A percentile compares a stretch with the other conserved stretches of the same genome.
phyloP scores from a whole-genome alignment of 139 green algal species.

The Tetraselmis striata region DNA sequence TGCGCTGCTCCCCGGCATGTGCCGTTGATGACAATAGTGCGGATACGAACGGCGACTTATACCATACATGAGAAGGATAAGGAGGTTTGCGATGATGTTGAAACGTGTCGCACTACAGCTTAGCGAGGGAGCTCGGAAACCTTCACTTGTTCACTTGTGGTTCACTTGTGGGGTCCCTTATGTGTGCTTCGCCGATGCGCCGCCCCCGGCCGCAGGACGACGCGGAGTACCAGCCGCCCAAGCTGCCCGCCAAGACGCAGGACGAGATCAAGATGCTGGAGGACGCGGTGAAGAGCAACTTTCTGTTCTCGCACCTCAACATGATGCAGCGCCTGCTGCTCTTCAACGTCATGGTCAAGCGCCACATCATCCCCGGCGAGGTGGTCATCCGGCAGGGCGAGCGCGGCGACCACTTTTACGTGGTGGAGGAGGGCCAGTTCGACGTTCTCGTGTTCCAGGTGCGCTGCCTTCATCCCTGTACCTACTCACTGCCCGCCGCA shows the following conservation, averaged over 20 bases:
- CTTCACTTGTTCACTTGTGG: too few relatives aligned
- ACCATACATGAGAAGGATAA: too few relatives aligned
- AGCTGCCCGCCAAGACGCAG: conserved; percentile 12
- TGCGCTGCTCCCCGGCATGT: too few relatives aligned
- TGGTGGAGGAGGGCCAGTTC: conserved; percentile 37
- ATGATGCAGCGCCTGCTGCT: not conserved
- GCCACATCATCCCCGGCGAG: conserved; percentile 1
- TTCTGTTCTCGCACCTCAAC: conserved; percentile 48
- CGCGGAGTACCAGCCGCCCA: conserved; percentile 2
- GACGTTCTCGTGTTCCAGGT: conserved; percentile 43
- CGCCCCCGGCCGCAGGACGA: not conserved
- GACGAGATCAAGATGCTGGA: conserved; percentile 22
- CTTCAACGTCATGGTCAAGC: conserved; percentile 11
- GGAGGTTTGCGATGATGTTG: too few relatives aligned
- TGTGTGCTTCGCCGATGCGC: too few relatives aligned
- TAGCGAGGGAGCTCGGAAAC: too few relatives aligned
- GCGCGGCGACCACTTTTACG: conserved; percentile 15
- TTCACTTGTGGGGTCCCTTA: too few relatives aligned
- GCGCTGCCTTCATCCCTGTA: not conserved
- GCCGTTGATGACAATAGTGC: too few relatives aligned
- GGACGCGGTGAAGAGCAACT: conserved; percentile 38
- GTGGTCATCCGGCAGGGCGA: conserved; percentile 41
- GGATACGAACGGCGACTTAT: too few relatives aligned
- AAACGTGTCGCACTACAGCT: too few relatives aligned
- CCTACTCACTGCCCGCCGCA: too few relatives aligned